phyloP scores from a whole-genome alignment of 2,329 filamentous ascomycete genomes.

The Trichoderma hamatum region DNA sequence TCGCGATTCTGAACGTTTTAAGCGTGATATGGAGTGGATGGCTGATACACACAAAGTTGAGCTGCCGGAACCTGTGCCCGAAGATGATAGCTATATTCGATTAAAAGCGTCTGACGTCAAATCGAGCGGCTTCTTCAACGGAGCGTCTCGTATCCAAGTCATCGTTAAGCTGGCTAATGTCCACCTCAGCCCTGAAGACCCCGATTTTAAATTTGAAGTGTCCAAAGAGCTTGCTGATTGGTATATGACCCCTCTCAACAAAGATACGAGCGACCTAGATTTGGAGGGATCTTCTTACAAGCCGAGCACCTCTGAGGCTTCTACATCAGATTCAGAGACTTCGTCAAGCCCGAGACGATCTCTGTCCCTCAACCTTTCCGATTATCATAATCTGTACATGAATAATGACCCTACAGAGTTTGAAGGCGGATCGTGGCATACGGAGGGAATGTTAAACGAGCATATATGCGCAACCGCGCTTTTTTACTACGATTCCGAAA shows the following conservation, averaged over 20 bases:
- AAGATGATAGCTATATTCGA: neutral
- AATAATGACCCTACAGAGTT: slow-evolving; percentile 40
- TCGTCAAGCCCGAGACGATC: neutral
- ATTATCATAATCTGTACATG: neutral
- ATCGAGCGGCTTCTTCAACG: slow-evolving; percentile 37
- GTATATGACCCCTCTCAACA: neutral
- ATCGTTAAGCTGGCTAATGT: slow-evolving; percentile 67
- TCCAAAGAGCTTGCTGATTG: slow-evolving; percentile 10
- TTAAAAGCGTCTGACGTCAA: slow-evolving; percentile 34
- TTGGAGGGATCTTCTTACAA: slow-evolving; percentile 11
- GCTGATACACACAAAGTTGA: slow-evolving; percentile 32
- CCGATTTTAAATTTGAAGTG: slow-evolving; percentile 33
- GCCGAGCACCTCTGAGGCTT: neutral
- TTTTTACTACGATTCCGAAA: slow-evolving; percentile 64
- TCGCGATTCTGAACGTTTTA: slow-evolving; percentile 31
- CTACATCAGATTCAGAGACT: neutral
- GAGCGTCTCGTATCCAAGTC: slow-evolving; percentile 54
- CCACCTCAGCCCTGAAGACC: slow-evolving; percentile 61
- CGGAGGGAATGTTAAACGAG: slow-evolving; percentile 53
- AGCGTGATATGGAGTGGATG: slow-evolving; percentile 38
- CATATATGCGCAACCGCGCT: slow-evolving; percentile 65
- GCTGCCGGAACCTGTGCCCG: slow-evolving; percentile 28
- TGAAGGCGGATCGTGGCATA: slow-evolving; percentile 52
- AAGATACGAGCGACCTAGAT: neutral
- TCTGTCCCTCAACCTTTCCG: neutral